Base-by-base conservation (phyloP, 2,329 filamentous ascomycete genomes). In the Iodosphaeria phyllophila region DNA sequence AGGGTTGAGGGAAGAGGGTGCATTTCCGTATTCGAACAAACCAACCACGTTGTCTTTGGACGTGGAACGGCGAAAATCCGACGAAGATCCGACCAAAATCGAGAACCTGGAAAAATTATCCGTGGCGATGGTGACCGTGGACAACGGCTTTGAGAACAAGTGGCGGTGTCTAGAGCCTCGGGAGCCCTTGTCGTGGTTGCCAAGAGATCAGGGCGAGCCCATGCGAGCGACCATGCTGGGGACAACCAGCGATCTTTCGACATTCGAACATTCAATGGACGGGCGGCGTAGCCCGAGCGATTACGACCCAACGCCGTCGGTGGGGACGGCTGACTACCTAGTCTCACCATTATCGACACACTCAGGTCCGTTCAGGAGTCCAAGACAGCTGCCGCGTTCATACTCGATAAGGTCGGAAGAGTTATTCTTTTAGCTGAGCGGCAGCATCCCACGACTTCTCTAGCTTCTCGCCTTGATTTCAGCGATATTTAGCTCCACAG, bases 61-160 rank as follows among this genome's bases (percentile, higher is more conserved):
- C 6, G n/a, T n/a, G n/a, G 24, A 40, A 7, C 33, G 32, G 3
- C 25, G 28, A 18, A 36, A 33, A 10, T 35, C 32, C 9, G 32
- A 37, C 13, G 32, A 38, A n/a, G 54, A 58, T 20, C 47, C 51
- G 1, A 42, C 44, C 16, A 35, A 42, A 9, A 44, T 37, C 6
- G 35, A 38, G 10, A 55, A 64, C 22, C 51, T 64, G 3, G 57
- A 57, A 27, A 50, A 55, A 1, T 44, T 66, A 4, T 60, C 58
- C 7, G 51, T 53, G 4, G 61, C 61, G 18, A 54, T 66, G 51
- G 54, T 65, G 46, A 65, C 61, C 3, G 55, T 66, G 3, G 61
- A 66, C 35, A 66, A 64, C 34, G 61, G 61, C 3, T 65, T 66
- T 33, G 61, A 66, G 43, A 55, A 58, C 31, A 60, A 65, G 39